Conservation (phyloP, 176 grass and related monocot genomes). For the Melocanna baccifera region DNA sequence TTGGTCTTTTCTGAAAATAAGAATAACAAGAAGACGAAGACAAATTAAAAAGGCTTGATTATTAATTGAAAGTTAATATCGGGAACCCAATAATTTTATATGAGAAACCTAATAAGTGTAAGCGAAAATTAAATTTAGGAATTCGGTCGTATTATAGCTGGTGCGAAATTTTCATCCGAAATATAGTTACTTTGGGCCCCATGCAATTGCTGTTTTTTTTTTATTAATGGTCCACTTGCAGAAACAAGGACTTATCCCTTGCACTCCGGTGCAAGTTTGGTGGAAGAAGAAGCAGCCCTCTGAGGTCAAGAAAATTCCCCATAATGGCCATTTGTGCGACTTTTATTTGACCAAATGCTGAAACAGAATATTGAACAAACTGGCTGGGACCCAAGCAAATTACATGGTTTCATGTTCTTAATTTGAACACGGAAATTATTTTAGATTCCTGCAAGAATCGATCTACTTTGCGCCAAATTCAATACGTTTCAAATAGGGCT, state of each 20-base stretch:
- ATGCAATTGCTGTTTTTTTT: background rate
- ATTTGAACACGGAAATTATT: no score
- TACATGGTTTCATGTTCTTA: background rate
- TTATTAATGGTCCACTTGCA: constrained; percentile 7
- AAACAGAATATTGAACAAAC: background rate
- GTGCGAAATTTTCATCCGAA: background rate
- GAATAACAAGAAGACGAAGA: background rate
- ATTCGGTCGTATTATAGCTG: background rate
- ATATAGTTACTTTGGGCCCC: background rate
- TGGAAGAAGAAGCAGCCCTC: background rate
- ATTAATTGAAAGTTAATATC: no score
- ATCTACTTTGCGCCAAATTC: no score
- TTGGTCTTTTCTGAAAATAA: no score
- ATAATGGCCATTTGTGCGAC: constrained; percentile 3
- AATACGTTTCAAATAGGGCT: no score
- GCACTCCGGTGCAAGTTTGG: background rate
- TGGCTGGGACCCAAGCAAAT: background rate
- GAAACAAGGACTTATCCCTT: background rate
- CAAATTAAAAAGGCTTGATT: background rate
- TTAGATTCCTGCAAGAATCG: no score
- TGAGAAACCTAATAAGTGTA: background rate
- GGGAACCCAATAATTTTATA: no score
- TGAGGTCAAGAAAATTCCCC: background rate
- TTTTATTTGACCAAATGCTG: constrained; percentile 27
- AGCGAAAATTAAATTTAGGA: background rate